phyloP scores from a whole-genome alignment of 2,329 filamentous ascomycete species.

The Sporothrix pseudoabietina region DNA sequence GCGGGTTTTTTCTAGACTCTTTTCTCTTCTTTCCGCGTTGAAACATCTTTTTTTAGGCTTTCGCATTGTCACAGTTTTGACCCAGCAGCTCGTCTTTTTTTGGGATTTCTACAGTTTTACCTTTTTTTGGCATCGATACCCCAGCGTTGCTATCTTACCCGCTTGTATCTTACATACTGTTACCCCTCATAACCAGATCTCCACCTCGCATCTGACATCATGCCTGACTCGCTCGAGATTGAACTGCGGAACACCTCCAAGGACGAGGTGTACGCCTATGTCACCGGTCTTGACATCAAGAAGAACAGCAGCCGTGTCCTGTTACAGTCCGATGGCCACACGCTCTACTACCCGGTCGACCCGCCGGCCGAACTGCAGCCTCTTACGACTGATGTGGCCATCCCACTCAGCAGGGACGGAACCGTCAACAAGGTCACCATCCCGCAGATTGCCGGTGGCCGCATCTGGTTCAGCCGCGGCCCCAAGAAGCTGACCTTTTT shows the following conservation, averaged over 20 bases:
- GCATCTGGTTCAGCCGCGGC: conserved; percentile 64
- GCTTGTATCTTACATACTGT: neutral
- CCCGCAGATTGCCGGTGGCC: conserved; percentile 64
- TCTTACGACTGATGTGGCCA: conserved; percentile 60
- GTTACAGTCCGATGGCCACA: conserved; percentile 51
- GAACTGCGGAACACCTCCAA: conserved; percentile 58
- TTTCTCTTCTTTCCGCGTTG: neutral
- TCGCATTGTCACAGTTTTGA: neutral
- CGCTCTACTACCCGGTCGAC: conserved; percentile 58
- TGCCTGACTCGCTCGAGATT: conserved; percentile 54
- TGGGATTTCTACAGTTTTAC: neutral
- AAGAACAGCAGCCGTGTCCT: conserved; percentile 44
- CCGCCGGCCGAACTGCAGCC: conserved; percentile 50
- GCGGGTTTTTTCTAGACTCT: neutral
- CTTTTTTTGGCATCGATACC: neutral
- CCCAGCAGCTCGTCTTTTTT: neutral
- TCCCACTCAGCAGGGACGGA: conserved; percentile 61
- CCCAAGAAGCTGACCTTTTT: conserved; percentile 59
- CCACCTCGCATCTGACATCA: conserved; percentile 33
- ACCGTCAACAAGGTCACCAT: conserved; percentile 57
- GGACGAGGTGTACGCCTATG: conserved; percentile 61
- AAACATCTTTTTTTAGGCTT: neutral
- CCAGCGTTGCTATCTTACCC: neutral
- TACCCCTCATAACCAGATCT: neutral
- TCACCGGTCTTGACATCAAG: conserved; percentile 64